Conservation (phyloP, 1,284 basidiomycete species). For the Marasmius fiardii region DNA sequence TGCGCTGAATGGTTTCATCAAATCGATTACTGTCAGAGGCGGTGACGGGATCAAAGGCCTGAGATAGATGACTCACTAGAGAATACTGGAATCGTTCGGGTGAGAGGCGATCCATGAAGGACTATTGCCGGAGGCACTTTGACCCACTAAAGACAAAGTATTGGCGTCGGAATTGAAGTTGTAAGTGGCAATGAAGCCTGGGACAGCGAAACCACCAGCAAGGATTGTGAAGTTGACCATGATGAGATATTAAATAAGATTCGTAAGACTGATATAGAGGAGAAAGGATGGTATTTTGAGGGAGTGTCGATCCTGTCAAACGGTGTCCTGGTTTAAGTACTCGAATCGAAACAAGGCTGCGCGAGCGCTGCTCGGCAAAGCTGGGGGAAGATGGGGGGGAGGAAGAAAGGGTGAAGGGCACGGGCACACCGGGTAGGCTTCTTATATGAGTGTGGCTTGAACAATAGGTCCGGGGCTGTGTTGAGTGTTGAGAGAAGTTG, state of each 20-base stretch:
- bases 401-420: neutral
- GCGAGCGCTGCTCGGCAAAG: neutral
- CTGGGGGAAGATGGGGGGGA: neutral
- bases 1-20: slow-evolving; percentile 31
- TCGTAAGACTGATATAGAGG: neutral
- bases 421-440: too few relatives aligned
- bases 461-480: too few relatives aligned
- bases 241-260: neutral
- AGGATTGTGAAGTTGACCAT: slow-evolving; percentile 52
- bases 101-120: slow-evolving; percentile 46
- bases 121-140: slow-evolving; percentile 32
- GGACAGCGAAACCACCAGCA: slow-evolving; percentile 38
- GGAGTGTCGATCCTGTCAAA: neutral
- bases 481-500: too few relatives aligned
- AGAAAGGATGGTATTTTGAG: neutral
- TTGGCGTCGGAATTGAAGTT: slow-evolving; percentile 37
- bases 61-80: slow-evolving; percentile 42
- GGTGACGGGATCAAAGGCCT: neutral
- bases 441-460: too few relatives aligned
- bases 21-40: neutral
- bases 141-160: slow-evolving; percentile 31
- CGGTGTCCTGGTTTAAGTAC: neutral
- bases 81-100: slow-evolving; percentile 38
- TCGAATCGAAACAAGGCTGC: neutral
- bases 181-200: slow-evolving; percentile 42